phyloP scores from a whole-genome alignment of 768 basidiomycete species.

The Hemileccinum impolitum region DNA sequence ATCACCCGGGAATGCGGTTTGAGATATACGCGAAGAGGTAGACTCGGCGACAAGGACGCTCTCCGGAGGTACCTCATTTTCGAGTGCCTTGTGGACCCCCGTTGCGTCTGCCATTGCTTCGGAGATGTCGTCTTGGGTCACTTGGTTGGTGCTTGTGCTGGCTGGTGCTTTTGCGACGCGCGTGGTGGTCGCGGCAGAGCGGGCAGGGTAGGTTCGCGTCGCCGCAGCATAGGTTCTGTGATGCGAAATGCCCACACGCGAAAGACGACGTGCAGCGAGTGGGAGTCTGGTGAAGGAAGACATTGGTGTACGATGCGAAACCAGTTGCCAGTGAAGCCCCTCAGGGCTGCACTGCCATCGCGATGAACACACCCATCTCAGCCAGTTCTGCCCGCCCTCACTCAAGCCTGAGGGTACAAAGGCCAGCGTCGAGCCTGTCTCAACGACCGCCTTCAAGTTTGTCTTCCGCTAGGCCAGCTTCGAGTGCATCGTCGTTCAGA shows the following conservation, averaged over 20 bases:
- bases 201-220: conserved; percentile 26
- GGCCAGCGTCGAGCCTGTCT: conserved; percentile 37
- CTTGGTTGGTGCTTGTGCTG: conserved; percentile 28
- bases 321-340: neutral
- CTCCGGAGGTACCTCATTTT: conserved; percentile 17
- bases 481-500: conserved; percentile 36
- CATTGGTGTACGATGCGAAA: conserved; percentile 11
- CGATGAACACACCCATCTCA: conserved; percentile 24
- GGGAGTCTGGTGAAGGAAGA: conserved; percentile 13
- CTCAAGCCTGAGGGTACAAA: conserved; percentile 18
- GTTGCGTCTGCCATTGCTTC: conserved; percentile 20
- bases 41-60: conserved; percentile 8
- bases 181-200: conserved; percentile 18
- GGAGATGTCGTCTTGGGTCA: conserved; percentile 18
- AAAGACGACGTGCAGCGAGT: conserved; percentile 7
- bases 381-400: conserved; percentile 13
- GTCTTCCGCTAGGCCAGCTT: conserved; percentile 43
- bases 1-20: conserved; percentile 29
- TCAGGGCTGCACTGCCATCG: conserved; percentile 10
- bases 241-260: neutral
- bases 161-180: conserved; percentile 28
- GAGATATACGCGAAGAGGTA: conserved; percentile 9
- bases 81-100: conserved; percentile 11
- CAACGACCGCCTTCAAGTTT: conserved; percentile 46
- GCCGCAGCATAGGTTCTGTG: conserved; percentile 19